Evolutionary conservation across 371 early-diverging fungal genomes (phyloP).

Genomic region (Syncephalastrum contaminatum): DNA sequence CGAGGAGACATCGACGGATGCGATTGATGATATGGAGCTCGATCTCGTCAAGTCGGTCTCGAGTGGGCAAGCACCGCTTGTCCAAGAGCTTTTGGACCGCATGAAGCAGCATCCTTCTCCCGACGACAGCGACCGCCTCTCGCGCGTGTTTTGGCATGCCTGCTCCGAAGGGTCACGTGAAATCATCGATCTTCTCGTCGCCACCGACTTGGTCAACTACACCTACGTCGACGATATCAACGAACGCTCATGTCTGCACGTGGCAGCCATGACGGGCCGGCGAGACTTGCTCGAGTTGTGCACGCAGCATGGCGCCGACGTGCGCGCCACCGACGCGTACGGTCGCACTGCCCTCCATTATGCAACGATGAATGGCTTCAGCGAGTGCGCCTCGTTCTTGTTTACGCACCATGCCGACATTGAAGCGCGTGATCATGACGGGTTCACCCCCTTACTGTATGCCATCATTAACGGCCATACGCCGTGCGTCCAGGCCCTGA

Average conservation of each 20-base stretch:
- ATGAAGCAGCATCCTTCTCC: conserved; percentile 42
- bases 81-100: conserved; percentile 63
- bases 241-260: conserved; percentile 86
- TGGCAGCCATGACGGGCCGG: conserved; percentile 81
- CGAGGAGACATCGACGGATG: conserved; percentile 12
- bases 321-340: conserved; percentile 80
- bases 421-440: conserved; percentile 83
- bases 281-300: conserved; percentile 58
- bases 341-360: conserved; percentile 91
- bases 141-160: conserved; percentile 83
- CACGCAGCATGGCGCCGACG: conserved; percentile 59
- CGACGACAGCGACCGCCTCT: conserved; percentile 52
- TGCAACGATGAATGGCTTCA: conserved; percentile 86
- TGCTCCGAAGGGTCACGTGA: conserved; percentile 67
- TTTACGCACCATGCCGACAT: conserved; percentile 60
- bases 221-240: conserved; percentile 90
- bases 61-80: conserved; percentile 43
- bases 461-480: conserved; percentile 83
- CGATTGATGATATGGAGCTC: conserved; percentile 62
- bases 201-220: conserved; percentile 63
- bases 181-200: conserved; percentile 63
- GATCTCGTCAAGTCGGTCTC: conserved; percentile 60
- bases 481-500: conserved; percentile 68
- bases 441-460: conserved; percentile 82
- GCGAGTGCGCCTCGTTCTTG: conserved; percentile 68